Evolutionary conservation across 2,329 filamentous ascomycete species (phyloP).

Genomic region (Raffaelea deltoideospora): DNA sequence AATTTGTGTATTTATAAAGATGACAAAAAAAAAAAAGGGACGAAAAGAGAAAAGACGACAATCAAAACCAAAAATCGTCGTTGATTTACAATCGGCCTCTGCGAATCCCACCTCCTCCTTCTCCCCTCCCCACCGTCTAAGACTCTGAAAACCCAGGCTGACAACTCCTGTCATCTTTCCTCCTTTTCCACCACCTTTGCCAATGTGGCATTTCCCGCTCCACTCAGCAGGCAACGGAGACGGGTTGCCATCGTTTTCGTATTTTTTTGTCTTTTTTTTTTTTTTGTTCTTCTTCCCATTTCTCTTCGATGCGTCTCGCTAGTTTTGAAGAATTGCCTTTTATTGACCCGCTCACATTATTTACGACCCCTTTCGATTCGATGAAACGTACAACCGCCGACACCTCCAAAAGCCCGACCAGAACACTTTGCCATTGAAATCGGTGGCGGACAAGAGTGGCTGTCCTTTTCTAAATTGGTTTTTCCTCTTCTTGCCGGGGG

Average conservation of each 20-base stretch:
- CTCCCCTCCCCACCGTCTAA: neutral
- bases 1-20: too few species aligned
- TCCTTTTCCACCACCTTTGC: too few species aligned
- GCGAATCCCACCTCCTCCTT: conserved; percentile 2
- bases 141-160: neutral
- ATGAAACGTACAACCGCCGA: too few species aligned
- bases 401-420: too few species aligned
- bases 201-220: too few species aligned
- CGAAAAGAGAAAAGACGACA: too few species aligned
- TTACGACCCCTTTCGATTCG: too few species aligned
- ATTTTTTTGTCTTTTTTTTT: neutral
- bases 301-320: too few species aligned
- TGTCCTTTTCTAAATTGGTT: too few species aligned
- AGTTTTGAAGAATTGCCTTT: conserved; percentile 1
- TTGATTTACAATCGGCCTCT: conserved; percentile 5
- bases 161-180: too few species aligned
- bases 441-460: too few species aligned
- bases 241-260: neutral
- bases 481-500: neutral
- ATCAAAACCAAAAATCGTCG: conserved; percentile 3
- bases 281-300: neutral
- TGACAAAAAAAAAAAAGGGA: neutral
- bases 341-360: neutral
- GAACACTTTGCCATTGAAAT: too few species aligned
- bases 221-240: neutral